Evolutionary conservation across 768 basidiomycete species (phyloP), one percentile per base, ranked within the genome.

Genomic region (Amylocystis lapponica): DNA sequence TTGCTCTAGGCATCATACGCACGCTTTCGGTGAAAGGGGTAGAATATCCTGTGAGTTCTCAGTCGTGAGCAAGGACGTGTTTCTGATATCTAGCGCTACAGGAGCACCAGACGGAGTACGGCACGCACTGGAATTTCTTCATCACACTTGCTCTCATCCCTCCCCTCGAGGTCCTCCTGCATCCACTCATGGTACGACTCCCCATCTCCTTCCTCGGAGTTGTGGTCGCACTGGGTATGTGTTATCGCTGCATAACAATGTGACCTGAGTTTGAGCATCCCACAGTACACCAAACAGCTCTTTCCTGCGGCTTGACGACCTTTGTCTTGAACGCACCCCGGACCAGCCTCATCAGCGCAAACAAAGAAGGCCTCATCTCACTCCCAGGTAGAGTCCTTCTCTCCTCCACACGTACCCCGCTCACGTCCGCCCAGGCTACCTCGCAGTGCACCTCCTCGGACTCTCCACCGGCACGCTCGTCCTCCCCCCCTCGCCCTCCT

Each of bases 41-140:
- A 0, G 89, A 93, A 43, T 99, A 99, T 62, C 96, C 95, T 4
- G 94, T 95, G 62, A 20, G 79, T 61, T 33, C 32, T 5, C 1
- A 12, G 29, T 23, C 16, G 13, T 8, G 14, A 35, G n/a, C n/a
- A n/a, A n/a, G n/a, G n/a, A 16, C 12, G 23, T 38, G 19, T 14
- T 2, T 9, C 40, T 31, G 41, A 23, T 41, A 41, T 41, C 17
- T 39, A 25, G 32, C 22, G 27, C 36, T 20, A 23, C 46, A 84
- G 94, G 96, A 98, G 68, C 96, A 98, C 47, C 83, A 86, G 42
- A 84, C 93, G 0, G 96, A 99, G 65, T 98, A 98, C 51, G 96
- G 96, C 0, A 79, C 80, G 0, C 95, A 98, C 55, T 99, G 96
- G 96, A 98, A 98, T 60, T 97, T 98, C 66, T 99, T 99, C 73